Conservation (phyloP, 164 flowering plant species). For the Brasenia schreberi region DNA sequence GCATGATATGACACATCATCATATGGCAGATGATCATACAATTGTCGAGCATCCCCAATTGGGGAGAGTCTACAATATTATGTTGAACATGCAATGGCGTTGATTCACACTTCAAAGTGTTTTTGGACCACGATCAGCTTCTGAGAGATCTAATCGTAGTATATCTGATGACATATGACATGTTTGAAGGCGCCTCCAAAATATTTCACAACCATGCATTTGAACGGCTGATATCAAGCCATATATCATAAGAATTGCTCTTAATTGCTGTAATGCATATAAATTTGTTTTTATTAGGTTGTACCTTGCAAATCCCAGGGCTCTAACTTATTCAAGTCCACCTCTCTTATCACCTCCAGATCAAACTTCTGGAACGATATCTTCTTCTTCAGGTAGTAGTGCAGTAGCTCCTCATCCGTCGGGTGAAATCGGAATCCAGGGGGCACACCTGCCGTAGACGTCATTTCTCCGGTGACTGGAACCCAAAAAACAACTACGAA, state of each 20-base stretch:
- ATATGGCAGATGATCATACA: no score
- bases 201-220: no score
- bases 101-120: no score
- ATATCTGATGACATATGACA: no score
- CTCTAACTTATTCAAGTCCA: conserved; percentile 84
- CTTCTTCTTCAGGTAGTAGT: conserved; percentile 90
- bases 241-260: neutral
- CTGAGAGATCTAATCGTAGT: no score
- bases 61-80: no score
- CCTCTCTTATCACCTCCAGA: conserved; percentile 84
- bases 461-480: conserved; percentile 15
- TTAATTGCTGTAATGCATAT: neutral
- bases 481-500: neutral
- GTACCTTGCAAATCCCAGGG: conserved; percentile 97
- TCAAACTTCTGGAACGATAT: conserved; percentile 73
- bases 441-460: conserved; percentile 69
- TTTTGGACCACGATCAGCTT: no score
- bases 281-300: neutral
- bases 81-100: no score
- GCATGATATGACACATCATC: no score
- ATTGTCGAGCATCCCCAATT: no score
- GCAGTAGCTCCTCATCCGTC: conserved; percentile 88
- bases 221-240: no score
- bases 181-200: no score
- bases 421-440: conserved; percentile 96